Percentiles rank a stretch among this genome's conserved stretches.
Conservation (phyloP, 805 yeast species). For the Hanseniaspora osmophila region DNA sequence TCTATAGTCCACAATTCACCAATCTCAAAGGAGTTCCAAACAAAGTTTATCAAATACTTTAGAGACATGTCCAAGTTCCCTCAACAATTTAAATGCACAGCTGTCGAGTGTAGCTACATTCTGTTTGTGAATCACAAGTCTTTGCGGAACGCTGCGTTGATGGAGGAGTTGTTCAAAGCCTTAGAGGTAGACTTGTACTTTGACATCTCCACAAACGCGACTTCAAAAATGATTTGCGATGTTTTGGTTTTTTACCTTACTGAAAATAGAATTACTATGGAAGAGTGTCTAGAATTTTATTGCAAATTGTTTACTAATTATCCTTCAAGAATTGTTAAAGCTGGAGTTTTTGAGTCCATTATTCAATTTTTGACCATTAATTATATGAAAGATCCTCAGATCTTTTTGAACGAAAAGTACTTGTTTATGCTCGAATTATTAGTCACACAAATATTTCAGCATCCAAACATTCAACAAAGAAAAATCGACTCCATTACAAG, state of each 20-base stretch:
- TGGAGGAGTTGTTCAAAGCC: slow-evolving; percentile 4
- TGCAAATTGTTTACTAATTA: slow-evolving; percentile 11
- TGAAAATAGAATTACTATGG: slow-evolving; percentile 10
- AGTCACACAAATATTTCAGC: slow-evolving; percentile 17
- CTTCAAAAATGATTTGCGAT: background rate
- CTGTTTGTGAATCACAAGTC: slow-evolving; percentile 1
- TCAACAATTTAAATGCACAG: background rate
- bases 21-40: slow-evolving; percentile 1
- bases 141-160: background rate
- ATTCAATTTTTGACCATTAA: slow-evolving; percentile 22
- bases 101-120: slow-evolving; percentile 1
- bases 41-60: slow-evolving; percentile 7
- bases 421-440: slow-evolving; percentile 15
- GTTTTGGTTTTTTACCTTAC: background rate
- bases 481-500: slow-evolving; percentile 13
- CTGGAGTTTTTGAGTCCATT: slow-evolving; percentile 25
- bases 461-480: slow-evolving; percentile 10
- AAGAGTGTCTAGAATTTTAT: slow-evolving; percentile 14
- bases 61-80: background rate
- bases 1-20: slow-evolving; percentile 12
- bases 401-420: slow-evolving; percentile 17
- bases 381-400: slow-evolving; percentile 15
- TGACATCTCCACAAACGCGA: background rate
- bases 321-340: slow-evolving; percentile 14
- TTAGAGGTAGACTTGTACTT: background rate